Evolutionary conservation across 2,329 filamentous ascomycete species (phyloP), one percentile per base, ranked within the genome.

Genomic region (Aureobasidium sp.): DNA sequence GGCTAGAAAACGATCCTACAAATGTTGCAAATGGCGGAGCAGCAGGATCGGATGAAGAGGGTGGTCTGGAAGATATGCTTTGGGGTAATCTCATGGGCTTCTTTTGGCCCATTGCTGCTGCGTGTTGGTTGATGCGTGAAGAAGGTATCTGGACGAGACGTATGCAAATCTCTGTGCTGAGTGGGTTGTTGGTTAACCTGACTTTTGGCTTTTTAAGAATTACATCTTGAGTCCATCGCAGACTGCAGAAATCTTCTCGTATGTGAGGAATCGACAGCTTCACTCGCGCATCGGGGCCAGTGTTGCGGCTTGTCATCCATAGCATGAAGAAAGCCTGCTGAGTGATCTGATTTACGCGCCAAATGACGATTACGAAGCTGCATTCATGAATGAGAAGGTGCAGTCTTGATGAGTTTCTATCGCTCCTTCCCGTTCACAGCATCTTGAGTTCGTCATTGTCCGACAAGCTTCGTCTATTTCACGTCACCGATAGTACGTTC

Each of bases 51-150:
- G 83, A 87, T 64, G 78, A 83, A 50, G 82, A 83, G 50, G 90
- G 88, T 0, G 86, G 92, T 15, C 82, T 97, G 51, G 95, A 98
- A 74, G 91, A 97, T 73, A 88, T 98, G 82, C 85, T 98, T 66
- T 93, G 91, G 80, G 96, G 95, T 6, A 93, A 96, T 78, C 82
- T 97, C 67, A 93, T 96, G 73, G 96, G 96, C 0, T 99, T 98
- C 83, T 92, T 99, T 77, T 98, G 95, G 89, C 96, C 96, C 5
- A 79, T 98, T 13, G 95, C 93, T 0, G 94, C 93, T 73, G 82
- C 95, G 65, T 90, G 91, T 61, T 98, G 95, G 94, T 82, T 97
- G 58, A 87, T 95, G 70, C 86, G 95, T 67, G 93, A 97, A 78
- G 93, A 96, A 66, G 94, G 93, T 1, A 90, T 98, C 67, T 97